Evolutionary conservation across 2,329 filamentous ascomycete genomes (phyloP), one percentile per base, ranked within the genome.

Genomic region (Teratosphaeria destructans): DNA sequence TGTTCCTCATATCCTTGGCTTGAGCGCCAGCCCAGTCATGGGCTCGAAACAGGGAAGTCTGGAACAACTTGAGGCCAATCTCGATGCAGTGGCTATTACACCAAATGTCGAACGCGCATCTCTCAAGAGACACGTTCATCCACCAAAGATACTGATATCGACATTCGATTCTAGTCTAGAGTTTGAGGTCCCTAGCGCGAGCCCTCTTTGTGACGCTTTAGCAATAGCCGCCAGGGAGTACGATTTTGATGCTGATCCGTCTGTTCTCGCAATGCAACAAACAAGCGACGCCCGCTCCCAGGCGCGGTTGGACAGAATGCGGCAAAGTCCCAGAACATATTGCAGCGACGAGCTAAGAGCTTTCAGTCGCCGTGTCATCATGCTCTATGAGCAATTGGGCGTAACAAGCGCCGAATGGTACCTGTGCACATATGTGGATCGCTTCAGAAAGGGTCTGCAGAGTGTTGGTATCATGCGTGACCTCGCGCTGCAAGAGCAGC

Each of bases 1-100:
- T 0, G 72, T 83, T 1, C 91, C 91, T 0, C 77, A 79, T 23
- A 86, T 96, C 32, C 76, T 96, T 5, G 91, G 90, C 0, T 77
- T 96, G 27, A 92, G 87, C 6, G 91, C 91, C 0, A 95, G 88
- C 62, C 90, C 90, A 0, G 81, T 89, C 3, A 84, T 87, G 64
- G 82, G 78, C 59, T 83, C 81, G 1, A 80, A 80, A 16, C 70
- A 79, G 1, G 73, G 76, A 1, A 80, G 80, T 39, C 76, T 93
- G 14, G 75, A 81, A 37, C 81, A 54, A 4, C 80, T 95, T 6
- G 90, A 95, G 70, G 64, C 71, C 3, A 89, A 87, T 49, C 75
- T 96, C 52, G 81, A 91, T 69, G 82, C 89, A 0, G 77, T 82
- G 35, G 88, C 86, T 63, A 82, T 80, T 61, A 86, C 86, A 0